A percentile compares a stretch with the other conserved stretches of the same genome.
Conservation (phyloP, 805 yeast species). For the Kluyveromyces wickerhamii region DNA sequence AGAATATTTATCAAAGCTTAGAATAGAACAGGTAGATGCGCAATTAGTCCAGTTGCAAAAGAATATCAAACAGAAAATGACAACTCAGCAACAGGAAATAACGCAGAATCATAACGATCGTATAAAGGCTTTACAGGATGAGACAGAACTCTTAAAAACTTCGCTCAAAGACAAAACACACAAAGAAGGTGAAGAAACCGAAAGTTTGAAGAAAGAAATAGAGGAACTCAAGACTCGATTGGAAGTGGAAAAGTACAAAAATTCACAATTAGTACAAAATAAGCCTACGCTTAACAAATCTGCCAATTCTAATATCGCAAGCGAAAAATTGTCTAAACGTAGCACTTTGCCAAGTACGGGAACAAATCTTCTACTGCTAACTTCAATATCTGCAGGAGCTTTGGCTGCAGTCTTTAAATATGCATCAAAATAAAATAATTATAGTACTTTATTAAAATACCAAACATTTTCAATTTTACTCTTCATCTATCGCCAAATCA, state of each 20-base stretch:
- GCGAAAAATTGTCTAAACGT: neutral
- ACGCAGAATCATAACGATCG: slow-evolving; percentile 17
- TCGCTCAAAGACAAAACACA: slow-evolving; percentile 10
- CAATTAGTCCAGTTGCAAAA: slow-evolving; percentile 23
- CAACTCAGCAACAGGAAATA: slow-evolving; percentile 20
- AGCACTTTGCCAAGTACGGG: neutral
- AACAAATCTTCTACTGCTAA: slow-evolving; percentile 6
- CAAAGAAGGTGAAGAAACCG: slow-evolving; percentile 13
- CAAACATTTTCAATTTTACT: neutral
- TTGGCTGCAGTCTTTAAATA: slow-evolving; percentile 10
- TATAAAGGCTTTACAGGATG: slow-evolving; percentile 15
- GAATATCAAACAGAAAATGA: slow-evolving; percentile 22
- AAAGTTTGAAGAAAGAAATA: slow-evolving; percentile 19
- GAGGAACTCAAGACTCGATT: slow-evolving; percentile 28
- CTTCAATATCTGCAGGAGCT: slow-evolving; percentile 10
- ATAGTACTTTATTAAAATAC: neutral
- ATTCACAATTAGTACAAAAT: slow-evolving; percentile 12
- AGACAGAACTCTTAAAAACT: slow-evolving; percentile 8
- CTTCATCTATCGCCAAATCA: slow-evolving; percentile 19
- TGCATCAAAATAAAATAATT: slow-evolving; percentile 6
- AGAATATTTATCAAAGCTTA: slow-evolving; percentile 24
- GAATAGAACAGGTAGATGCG: slow-evolving; percentile 27
- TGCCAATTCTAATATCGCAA: too few species aligned
- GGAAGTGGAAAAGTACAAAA: slow-evolving; percentile 29
- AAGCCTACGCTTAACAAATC: too few species aligned